Conservation (phyloP, 2,329 filamentous ascomycete genomes). For the Torrubiellomyces zombiae region DNA sequence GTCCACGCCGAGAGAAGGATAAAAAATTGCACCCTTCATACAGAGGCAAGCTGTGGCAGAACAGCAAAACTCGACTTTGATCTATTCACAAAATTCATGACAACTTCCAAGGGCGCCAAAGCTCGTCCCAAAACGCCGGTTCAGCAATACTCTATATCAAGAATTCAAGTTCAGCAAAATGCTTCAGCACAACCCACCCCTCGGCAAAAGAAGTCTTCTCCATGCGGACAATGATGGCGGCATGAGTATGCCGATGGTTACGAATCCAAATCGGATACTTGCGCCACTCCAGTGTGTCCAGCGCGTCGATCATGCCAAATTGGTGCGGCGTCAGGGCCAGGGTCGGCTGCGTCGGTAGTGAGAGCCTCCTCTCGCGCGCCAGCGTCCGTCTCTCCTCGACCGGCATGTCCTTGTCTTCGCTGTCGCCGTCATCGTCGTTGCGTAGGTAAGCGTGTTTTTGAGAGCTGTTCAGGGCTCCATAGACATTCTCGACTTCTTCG, state of each 20-base stretch:
- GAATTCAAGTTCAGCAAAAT: conserved; percentile 71
- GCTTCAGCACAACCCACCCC: conserved; percentile 58
- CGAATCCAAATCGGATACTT: conserved; percentile 61
- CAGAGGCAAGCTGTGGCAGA: no score
- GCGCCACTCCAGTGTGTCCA: conserved; percentile 50
- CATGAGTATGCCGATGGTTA: conserved; percentile 66
- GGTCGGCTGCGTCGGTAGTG: conserved; percentile 40
- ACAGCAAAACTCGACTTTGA: no score
- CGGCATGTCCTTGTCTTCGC: conserved; percentile 16
- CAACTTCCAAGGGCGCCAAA: neutral
- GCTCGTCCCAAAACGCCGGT: neutral
- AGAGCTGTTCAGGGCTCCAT: conserved; percentile 53
- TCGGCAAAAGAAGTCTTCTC: conserved; percentile 54
- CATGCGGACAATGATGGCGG: conserved; percentile 71
- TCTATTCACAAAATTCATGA: no score
- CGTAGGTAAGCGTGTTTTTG: conserved; percentile 57
- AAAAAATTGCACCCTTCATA: no score
- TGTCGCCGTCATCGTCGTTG: conserved; percentile 30
- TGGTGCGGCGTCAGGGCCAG: conserved; percentile 66
- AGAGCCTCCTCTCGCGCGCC: conserved; percentile 22
- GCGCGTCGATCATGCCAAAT: conserved; percentile 65
- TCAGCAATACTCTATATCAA: conserved; percentile 13
- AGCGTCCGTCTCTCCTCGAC: conserved; percentile 24
- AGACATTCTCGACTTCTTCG: conserved; percentile 59
- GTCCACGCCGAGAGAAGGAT: no score